Conservation (phyloP, 2,329 filamentous ascomycete genomes). For the Myriosclerotinia curreyana region DNA sequence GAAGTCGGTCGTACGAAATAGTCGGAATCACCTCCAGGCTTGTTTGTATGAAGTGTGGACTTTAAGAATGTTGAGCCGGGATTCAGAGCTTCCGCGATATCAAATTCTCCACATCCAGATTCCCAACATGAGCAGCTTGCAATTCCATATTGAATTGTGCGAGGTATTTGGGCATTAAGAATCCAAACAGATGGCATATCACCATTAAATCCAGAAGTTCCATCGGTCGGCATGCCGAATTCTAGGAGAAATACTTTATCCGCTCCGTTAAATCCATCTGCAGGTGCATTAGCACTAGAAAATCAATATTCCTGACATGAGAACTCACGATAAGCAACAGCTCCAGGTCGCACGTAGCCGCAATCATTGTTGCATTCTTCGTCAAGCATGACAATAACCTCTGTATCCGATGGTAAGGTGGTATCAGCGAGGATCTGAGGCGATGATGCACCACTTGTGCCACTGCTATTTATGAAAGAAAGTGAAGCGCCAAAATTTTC, state of each 20-base stretch:
- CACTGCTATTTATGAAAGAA: slow-evolving; percentile 44
- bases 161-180: slow-evolving; percentile 70
- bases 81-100: slow-evolving; percentile 69
- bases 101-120: slow-evolving; percentile 70
- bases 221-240: slow-evolving; percentile 67
- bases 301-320: neutral
- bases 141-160: slow-evolving; percentile 64
- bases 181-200: slow-evolving; percentile 76
- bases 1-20: slow-evolving; percentile 66
- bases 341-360: slow-evolving; percentile 48
- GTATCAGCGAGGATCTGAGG: slow-evolving; percentile 50
- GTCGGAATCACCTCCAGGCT: slow-evolving; percentile 64
- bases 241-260: slow-evolving; percentile 72
- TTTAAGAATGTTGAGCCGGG: slow-evolving; percentile 64
- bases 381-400: slow-evolving; percentile 52
- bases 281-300: slow-evolving; percentile 24
- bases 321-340: slow-evolving; percentile 49
- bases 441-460: slow-evolving; percentile 45
- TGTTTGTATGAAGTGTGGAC: slow-evolving; percentile 65
- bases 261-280: slow-evolving; percentile 67
- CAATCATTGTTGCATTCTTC: slow-evolving; percentile 49
- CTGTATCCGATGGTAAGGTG: slow-evolving; percentile 48
- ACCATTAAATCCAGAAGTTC: slow-evolving; percentile 48
- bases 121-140: slow-evolving; percentile 68
- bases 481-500: slow-evolving; percentile 20